Conservation (phyloP, 176 grass and related monocot species). For the Triticum monococcum region DNA sequence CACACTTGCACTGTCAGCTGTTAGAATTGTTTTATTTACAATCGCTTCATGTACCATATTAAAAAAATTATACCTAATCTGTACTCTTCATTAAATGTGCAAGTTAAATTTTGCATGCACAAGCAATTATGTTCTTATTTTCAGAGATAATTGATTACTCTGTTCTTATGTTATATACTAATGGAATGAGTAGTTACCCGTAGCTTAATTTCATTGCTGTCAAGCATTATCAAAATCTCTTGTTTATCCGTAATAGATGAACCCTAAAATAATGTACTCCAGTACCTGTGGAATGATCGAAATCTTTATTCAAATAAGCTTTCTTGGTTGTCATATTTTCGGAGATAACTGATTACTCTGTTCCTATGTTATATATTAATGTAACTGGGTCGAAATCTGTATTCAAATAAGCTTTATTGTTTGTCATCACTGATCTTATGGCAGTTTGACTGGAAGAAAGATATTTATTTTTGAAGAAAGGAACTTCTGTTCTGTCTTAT, state of each 20-base stretch:
- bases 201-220: not conserved
- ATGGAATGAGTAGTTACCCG: not conserved
- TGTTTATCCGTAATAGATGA: not conserved
- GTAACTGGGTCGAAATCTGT: not conserved
- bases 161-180: not conserved
- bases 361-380: too few relatives aligned
- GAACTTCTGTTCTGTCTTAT: not conserved
- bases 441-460: not conserved
- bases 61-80: not conserved
- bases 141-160: not conserved
- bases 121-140: not conserved
- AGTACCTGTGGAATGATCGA: not conserved
- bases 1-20: not conserved
- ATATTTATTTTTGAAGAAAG: not conserved
- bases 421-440: not conserved
- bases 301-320: not conserved
- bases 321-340: not conserved
- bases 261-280: not conserved
- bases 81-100: not conserved
- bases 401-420: not conserved
- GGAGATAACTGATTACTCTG: too few relatives aligned
- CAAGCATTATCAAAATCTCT: not conserved
- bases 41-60: not conserved
- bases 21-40: conserved; percentile 14
- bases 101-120: not conserved